Conservation (phyloP, 108 stramenopile genomes). For the Cyclotella kingstonii region DNA sequence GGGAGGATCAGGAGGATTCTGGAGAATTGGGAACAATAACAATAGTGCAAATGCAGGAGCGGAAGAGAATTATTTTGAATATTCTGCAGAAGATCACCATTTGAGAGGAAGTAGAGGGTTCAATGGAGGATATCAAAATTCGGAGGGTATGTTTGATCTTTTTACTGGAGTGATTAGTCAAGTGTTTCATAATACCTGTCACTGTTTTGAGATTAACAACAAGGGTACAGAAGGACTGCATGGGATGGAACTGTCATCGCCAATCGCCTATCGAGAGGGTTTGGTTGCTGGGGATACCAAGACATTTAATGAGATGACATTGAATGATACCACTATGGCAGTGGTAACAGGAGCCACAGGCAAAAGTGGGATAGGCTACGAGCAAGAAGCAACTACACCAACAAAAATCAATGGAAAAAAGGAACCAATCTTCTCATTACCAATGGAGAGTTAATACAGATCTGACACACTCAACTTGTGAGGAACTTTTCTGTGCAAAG, state of each 20-base stretch:
- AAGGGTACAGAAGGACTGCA: no score
- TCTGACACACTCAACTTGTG: neutral
- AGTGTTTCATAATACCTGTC: conserved; percentile 8
- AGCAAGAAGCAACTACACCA: no score
- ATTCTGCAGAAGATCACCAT: conserved; percentile 2
- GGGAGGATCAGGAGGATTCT: conserved; percentile 1
- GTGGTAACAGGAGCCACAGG: conserved; percentile 3
- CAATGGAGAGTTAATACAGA: neutral
- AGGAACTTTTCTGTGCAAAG: no score
- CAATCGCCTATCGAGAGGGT: neutral
- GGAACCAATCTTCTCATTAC: conserved; percentile 1
- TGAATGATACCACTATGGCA: conserved; percentile 9
- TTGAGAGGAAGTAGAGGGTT: neutral
- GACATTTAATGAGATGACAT: conserved; percentile 7
- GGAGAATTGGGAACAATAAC: conserved; percentile 2
- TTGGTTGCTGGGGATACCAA: neutral
- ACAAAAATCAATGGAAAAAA: neutral
- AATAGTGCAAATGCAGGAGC: neutral
- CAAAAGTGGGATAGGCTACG: no score
- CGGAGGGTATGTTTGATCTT: neutral
- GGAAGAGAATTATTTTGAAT: conserved; percentile 14
- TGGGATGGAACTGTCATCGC: neutral
- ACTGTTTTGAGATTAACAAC: conserved; percentile 8
- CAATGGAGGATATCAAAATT: no score
- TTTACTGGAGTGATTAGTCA: neutral